Conservation (phyloP, 1,139 yeast species). For the Ogataea hybrid region DNA sequence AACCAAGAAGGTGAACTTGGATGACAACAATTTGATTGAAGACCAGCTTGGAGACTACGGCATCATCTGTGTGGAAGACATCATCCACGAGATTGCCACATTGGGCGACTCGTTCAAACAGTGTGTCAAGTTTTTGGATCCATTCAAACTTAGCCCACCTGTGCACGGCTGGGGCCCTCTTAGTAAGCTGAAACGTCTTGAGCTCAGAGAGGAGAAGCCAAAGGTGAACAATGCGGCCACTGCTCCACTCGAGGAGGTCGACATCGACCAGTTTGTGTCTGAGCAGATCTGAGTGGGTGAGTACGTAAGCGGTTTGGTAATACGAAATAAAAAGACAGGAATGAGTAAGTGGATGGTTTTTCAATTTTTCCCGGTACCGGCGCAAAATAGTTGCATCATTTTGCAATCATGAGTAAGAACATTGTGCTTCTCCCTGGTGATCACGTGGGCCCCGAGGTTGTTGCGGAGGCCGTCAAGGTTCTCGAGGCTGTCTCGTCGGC, state of each 20-base stretch:
- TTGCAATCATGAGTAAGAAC: slow-evolving; percentile 42
- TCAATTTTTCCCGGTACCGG: slow-evolving; percentile 14
- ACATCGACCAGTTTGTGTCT: slow-evolving; percentile 63
- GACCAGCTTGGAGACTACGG: slow-evolving; percentile 69
- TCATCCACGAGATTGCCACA: slow-evolving; percentile 64
- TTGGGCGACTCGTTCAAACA: slow-evolving; percentile 62
- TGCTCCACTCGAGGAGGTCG: slow-evolving; percentile 64
- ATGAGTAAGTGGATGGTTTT: too few species aligned
- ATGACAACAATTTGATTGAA: slow-evolving; percentile 73
- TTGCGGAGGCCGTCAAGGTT: slow-evolving; percentile 89
- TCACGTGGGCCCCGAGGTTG: slow-evolving; percentile 92
- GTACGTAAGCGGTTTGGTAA: slow-evolving; percentile 2
- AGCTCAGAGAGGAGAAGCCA: slow-evolving; percentile 41
- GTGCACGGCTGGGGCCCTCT: slow-evolving; percentile 71
- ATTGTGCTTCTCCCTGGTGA: slow-evolving; percentile 93
- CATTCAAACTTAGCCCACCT: slow-evolving; percentile 68
- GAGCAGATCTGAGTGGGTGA: slow-evolving; percentile 48
- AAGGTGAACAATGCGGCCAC: slow-evolving; percentile 59
- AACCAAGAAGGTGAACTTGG: slow-evolving; percentile 37
- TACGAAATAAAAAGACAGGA: not conserved
- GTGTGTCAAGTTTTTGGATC: slow-evolving; percentile 61
- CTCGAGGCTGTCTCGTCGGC: slow-evolving; percentile 69
- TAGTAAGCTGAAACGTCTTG: slow-evolving; percentile 51
- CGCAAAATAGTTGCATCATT: slow-evolving; percentile 2
- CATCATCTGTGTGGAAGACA: slow-evolving; percentile 74